phyloP scores from a whole-genome alignment of 441 rosid genomes.

The Cnidoscolus chayamansa region DNA sequence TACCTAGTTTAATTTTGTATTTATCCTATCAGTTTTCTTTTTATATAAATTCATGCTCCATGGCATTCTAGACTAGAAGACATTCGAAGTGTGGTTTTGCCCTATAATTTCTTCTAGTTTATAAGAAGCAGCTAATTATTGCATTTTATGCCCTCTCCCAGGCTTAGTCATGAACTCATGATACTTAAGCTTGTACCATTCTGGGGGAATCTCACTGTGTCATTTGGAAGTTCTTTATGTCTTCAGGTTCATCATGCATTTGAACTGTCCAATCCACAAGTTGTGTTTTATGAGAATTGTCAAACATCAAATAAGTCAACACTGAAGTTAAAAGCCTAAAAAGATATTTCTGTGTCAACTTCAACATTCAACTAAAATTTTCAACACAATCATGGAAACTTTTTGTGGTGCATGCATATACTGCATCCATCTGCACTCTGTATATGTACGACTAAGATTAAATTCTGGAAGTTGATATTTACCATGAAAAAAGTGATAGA shows the following conservation, averaged over 20 bases:
- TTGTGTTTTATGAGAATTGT: not conserved
- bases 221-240: not conserved
- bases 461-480: constrained; percentile 3
- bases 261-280: not conserved
- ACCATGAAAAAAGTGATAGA: not conserved
- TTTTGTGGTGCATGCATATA: not conserved
- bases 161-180: not conserved
- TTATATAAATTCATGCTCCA: not conserved
- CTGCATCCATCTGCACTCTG: not conserved
- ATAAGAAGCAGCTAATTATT: not conserved
- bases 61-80: not conserved
- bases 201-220: not conserved
- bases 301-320: not conserved
- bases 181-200: not conserved
- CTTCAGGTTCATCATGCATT: not conserved
- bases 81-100: not conserved
- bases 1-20: not conserved
- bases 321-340: not conserved
- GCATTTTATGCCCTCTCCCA: not conserved
- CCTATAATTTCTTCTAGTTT: not conserved
- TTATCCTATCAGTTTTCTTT: not conserved
- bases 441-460: not conserved
- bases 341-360: not conserved
- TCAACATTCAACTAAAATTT: not conserved
- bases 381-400: not conserved